Conservation (phyloP, 306 rosid species). For the Sindora glabra region DNA sequence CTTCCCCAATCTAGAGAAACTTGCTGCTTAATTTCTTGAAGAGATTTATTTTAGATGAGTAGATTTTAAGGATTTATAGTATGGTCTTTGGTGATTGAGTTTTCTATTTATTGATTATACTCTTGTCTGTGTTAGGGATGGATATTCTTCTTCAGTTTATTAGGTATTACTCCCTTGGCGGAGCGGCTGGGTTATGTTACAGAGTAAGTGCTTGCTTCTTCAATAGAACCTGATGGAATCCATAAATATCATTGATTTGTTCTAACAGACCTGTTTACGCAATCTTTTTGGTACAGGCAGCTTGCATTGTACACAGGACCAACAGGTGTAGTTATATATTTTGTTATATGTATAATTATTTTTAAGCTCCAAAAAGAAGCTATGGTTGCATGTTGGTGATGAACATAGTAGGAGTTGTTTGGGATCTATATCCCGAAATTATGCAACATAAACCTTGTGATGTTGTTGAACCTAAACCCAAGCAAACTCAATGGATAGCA, state of each 20-base stretch:
- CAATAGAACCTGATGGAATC: background rate
- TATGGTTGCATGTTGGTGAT: background rate
- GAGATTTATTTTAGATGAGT: too few species aligned
- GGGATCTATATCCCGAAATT: background rate
- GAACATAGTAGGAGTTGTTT: background rate
- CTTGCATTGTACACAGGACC: constrained; percentile 92
- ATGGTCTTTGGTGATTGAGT: too few species aligned
- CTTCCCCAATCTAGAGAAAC: too few species aligned
- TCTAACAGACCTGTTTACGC: constrained; percentile 6
- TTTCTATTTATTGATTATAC: background rate
- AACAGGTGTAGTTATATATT: constrained; percentile 46
- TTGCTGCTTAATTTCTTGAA: too few species aligned
- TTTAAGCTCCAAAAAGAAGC: background rate
- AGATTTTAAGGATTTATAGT: too few species aligned
- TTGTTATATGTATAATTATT: background rate
- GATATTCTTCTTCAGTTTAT: constrained; percentile 79
- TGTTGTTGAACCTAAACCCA: background rate
- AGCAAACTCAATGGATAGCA: background rate
- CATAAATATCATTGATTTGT: too few species aligned
- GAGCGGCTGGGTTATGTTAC: constrained; percentile 88
- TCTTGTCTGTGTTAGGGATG: constrained; percentile 46
- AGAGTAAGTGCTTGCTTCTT: constrained; percentile 42
- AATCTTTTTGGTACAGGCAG: constrained; percentile 48
- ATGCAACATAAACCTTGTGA: background rate
- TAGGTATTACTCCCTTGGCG: constrained; percentile 82